Evolutionary conservation across 352 stramenopile species (phyloP).

Genomic region (Phytophthora fragariae): DNA sequence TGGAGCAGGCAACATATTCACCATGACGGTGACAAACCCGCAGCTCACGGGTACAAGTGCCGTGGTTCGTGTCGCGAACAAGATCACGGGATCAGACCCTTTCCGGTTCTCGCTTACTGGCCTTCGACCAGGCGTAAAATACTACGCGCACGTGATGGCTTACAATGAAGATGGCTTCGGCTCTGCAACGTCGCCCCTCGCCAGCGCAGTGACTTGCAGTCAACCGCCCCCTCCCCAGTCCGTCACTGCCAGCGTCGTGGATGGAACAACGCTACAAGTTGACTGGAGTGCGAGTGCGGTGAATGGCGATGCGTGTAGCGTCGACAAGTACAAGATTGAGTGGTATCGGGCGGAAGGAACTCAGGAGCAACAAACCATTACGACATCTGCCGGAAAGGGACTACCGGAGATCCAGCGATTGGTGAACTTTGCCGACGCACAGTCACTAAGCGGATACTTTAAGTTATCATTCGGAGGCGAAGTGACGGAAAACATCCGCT

Average conservation of each 20-base stretch:
- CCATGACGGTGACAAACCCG: constrained; percentile 67
- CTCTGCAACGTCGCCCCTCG: constrained; percentile 62
- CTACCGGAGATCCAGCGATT: constrained; percentile 77
- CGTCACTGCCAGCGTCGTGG: constrained; percentile 56
- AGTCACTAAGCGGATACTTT: constrained; percentile 73
- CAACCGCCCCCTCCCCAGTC: constrained; percentile 57
- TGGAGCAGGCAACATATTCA: constrained; percentile 91
- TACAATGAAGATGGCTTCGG: constrained; percentile 67
- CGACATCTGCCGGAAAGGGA: constrained; percentile 71
- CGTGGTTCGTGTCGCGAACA: constrained; percentile 76
- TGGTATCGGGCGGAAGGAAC: constrained; percentile 73
- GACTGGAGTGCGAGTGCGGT: constrained; percentile 50
- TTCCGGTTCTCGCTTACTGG: constrained; percentile 73
- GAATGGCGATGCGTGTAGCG: constrained; percentile 40
- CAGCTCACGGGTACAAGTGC: constrained; percentile 71
- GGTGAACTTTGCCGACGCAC: constrained; percentile 62
- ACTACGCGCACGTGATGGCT: constrained; percentile 85
- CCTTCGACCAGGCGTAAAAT: constrained; percentile 60
- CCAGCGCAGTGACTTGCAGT: constrained; percentile 59
- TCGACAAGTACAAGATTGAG: constrained; percentile 80
- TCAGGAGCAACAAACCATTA: constrained; percentile 78
- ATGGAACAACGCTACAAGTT: constrained; percentile 64
- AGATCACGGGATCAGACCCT: constrained; percentile 92
- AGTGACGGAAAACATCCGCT: constrained; percentile 74
- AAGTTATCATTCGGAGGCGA: constrained; percentile 71